Conservation (phyloP, 495 filamentous ascomycete species). For the Lophium mytilinum region DNA sequence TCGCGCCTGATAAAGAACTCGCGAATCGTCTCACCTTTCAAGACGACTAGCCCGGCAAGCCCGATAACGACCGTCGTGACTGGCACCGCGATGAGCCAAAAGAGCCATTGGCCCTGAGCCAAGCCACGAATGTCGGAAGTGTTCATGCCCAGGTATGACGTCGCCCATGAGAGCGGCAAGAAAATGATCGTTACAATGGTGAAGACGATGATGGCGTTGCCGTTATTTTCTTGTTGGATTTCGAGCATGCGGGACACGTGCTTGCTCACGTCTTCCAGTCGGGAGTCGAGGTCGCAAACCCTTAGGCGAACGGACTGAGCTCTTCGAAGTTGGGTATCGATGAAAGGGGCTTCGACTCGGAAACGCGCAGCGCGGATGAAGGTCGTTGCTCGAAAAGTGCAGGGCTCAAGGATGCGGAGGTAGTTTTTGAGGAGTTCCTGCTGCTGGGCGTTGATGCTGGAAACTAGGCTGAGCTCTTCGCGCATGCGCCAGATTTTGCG, state of each 20-base stretch:
- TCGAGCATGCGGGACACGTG: not conserved
- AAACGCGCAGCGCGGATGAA: not conserved
- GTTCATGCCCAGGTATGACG: conserved; percentile 31
- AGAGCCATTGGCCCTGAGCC: conserved; percentile 3
- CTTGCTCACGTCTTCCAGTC: not conserved
- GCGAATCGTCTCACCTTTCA: not conserved
- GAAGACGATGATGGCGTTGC: not conserved
- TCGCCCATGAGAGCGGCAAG: conserved; percentile 35
- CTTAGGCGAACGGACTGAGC: not conserved
- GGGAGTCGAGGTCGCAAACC: not conserved
- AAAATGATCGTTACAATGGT: conserved; percentile 34
- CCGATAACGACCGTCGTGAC: conserved; percentile 9
- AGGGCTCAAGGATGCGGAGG: conserved; percentile 1
- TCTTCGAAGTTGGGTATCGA: not conserved
- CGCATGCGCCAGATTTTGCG: conserved; percentile 1
- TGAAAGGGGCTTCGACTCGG: not conserved
- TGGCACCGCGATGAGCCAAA: conserved; percentile 17
- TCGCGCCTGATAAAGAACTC: not conserved
- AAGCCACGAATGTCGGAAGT: conserved; percentile 8
- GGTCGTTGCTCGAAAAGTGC: not conserved
- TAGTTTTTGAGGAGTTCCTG: not conserved
- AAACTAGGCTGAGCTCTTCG: not conserved
- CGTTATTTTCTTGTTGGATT: not conserved
- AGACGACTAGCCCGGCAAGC: not conserved
- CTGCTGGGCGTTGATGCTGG: not conserved